These are phyloP conservation scores for Dothideomycetes sp. DNA, from an alignment of 2,329 filamentous ascomycete species.

Conservation along the genomic window DNA sequence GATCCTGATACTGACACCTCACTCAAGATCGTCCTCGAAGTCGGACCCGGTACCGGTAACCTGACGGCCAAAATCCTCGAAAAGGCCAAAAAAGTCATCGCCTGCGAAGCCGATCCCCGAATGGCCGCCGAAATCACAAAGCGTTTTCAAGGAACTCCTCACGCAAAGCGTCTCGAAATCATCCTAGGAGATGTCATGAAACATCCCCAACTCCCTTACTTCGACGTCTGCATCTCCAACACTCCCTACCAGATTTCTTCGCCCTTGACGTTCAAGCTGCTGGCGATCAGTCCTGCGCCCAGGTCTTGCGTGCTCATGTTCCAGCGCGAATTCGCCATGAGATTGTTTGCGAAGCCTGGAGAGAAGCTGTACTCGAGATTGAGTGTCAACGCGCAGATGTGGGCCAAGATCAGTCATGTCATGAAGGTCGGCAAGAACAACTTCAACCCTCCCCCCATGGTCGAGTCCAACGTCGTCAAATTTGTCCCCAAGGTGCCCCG, in stretches of 20 bases:
- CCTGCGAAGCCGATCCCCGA: conserved; percentile 86
- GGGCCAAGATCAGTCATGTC: conserved; percentile 61
- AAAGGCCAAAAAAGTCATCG: conserved; percentile 72
- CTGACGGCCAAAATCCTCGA: conserved; percentile 83
- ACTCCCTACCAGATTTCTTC: conserved; percentile 76
- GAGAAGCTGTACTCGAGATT: conserved; percentile 87
- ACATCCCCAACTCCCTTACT: conserved; percentile 61
- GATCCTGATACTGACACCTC: background rate
- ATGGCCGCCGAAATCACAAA: conserved; percentile 95
- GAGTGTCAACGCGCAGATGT: conserved; percentile 90
- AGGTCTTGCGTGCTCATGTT: conserved; percentile 88
- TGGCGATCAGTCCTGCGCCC: conserved; percentile 72
- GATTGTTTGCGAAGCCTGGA: conserved; percentile 77
- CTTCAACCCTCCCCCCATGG: conserved; percentile 88
- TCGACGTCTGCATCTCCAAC: conserved; percentile 77
- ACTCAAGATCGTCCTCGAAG: conserved; percentile 64
- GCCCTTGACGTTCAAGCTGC: conserved; percentile 82
- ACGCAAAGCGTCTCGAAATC: conserved; percentile 76
- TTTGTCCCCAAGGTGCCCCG: conserved; percentile 80
- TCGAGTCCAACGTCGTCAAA: conserved; percentile 83
- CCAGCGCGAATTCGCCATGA: conserved; percentile 87
- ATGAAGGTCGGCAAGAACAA: conserved; percentile 96
- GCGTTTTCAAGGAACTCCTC: conserved; percentile 81
- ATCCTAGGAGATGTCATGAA: conserved; percentile 91
- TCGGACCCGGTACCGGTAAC: conserved; percentile 83